Percentiles rank a stretch among this genome's conserved stretches.
These are phyloP conservation scores for Monilinia fructigena DNA, from an alignment of 2,329 filamentous ascomycete species.

Conservation along the genomic window DNA sequence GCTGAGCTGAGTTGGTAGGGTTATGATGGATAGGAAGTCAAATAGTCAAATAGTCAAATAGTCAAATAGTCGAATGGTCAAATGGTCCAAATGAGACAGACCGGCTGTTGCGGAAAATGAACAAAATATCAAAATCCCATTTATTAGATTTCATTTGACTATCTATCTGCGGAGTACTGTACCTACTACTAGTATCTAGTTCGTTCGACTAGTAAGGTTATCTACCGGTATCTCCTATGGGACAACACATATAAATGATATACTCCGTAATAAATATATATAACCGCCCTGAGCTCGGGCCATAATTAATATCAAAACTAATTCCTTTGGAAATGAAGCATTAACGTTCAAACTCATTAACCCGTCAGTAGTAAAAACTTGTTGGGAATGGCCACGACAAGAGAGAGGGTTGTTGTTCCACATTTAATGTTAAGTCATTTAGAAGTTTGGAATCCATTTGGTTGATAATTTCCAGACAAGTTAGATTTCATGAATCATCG, in stretches of 20 bases:
- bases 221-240: too few relatives aligned
- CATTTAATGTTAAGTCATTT: background rate
- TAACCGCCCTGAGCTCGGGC: background rate
- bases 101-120: slow-evolving; percentile 11
- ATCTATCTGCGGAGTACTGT: too few relatives aligned
- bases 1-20: too few relatives aligned
- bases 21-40: too few relatives aligned
- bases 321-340: background rate
- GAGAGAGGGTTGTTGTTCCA: background rate
- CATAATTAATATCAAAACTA: slow-evolving; percentile 1
- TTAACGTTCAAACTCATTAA: background rate
- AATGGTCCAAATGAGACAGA: too few relatives aligned
- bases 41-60: too few relatives aligned
- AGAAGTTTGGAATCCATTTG: background rate
- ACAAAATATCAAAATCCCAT: background rate
- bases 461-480: background rate
- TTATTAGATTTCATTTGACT: background rate
- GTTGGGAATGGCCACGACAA: slow-evolving; percentile 8
- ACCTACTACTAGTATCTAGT: too few relatives aligned
- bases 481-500: background rate
- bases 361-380: background rate
- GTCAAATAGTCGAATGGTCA: too few relatives aligned
- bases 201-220: too few relatives aligned
- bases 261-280: background rate
- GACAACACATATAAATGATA: background rate